phyloP scores from a whole-genome alignment of 805 yeast species.

The Scheffersomyces spartinae region DNA sequence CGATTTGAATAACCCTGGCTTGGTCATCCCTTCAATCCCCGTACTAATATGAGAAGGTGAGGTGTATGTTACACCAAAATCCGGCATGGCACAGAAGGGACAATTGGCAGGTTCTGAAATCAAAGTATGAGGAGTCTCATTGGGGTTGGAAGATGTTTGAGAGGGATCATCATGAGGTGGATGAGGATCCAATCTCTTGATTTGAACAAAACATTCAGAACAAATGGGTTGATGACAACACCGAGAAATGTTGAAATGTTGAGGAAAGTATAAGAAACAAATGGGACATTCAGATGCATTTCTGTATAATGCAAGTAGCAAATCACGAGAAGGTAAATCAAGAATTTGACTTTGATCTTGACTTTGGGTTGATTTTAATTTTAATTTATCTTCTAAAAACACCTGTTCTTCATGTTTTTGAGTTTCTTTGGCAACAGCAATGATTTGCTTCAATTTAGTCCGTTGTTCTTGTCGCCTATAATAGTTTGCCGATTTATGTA shows the following conservation, averaged over 20 bases:
- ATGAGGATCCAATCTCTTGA: slow-evolving; percentile 85
- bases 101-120: slow-evolving; percentile 84
- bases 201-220: slow-evolving; percentile 94
- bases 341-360: slow-evolving; percentile 13
- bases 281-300: slow-evolving; percentile 83
- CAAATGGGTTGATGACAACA: slow-evolving; percentile 93
- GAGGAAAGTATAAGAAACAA: slow-evolving; percentile 81
- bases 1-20: slow-evolving; percentile 33
- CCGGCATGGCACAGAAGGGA: slow-evolving; percentile 84
- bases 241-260: slow-evolving; percentile 62
- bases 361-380: slow-evolving; percentile 3
- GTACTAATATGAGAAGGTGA: slow-evolving; percentile 43
- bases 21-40: slow-evolving; percentile 45
- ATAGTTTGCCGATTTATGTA: slow-evolving; percentile 36
- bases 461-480: slow-evolving; percentile 40
- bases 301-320: slow-evolving; percentile 51
- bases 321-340: slow-evolving; percentile 27
- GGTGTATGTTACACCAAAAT: slow-evolving; percentile 76
- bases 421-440: slow-evolving; percentile 20
- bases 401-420: slow-evolving; percentile 24
- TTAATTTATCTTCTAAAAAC: slow-evolving; percentile 16
- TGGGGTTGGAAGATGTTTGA: slow-evolving; percentile 7
- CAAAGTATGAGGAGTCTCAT: slow-evolving; percentile 45
- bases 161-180: slow-evolving; percentile 66
- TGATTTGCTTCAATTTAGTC: slow-evolving; percentile 25